Evolutionary conservation across 768 basidiomycete genomes (phyloP).

Genomic region (Russula lepida): DNA sequence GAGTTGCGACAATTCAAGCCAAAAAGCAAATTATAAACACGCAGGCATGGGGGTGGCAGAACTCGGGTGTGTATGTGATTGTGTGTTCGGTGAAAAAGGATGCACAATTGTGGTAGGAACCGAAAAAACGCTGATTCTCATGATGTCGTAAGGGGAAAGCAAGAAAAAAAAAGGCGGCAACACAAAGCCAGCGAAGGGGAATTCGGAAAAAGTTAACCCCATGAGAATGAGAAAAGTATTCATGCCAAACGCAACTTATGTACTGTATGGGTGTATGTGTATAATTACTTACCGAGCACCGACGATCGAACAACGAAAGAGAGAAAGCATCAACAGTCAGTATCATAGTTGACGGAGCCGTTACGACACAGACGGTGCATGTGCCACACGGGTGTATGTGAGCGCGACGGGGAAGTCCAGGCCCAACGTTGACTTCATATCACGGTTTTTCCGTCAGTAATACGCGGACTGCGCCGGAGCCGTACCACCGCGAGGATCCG

Average conservation of each 20-base stretch:
- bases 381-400: not conserved
- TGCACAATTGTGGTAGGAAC: not conserved
- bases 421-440: not conserved
- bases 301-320: not conserved
- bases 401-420: not conserved
- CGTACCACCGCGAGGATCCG: slow-evolving; percentile 4
- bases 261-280: slow-evolving; percentile 14
- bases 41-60: not conserved
- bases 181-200: not conserved
- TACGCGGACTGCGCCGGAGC: slow-evolving; percentile 2
- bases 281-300: not conserved
- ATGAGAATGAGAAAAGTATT: slow-evolving; percentile 2
- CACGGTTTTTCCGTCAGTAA: slow-evolving; percentile 8
- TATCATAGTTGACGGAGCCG: not conserved
- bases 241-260: slow-evolving; percentile 1
- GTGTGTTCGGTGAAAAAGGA: not conserved
- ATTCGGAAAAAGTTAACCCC: not conserved
- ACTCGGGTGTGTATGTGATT: slow-evolving; percentile 8
- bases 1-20: slow-evolving; percentile 6
- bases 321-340: not conserved
- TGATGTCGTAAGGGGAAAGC: slow-evolving; percentile 5
- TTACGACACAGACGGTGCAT: not conserved
- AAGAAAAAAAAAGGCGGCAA: not conserved
- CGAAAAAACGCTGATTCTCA: not conserved
- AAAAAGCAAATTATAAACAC: not conserved